Percentiles rank a stretch among this genome's conserved stretches.
Evolutionary conservation across 345 rosid species (phyloP).

Genomic region (Toxicodendron radicans): DNA sequence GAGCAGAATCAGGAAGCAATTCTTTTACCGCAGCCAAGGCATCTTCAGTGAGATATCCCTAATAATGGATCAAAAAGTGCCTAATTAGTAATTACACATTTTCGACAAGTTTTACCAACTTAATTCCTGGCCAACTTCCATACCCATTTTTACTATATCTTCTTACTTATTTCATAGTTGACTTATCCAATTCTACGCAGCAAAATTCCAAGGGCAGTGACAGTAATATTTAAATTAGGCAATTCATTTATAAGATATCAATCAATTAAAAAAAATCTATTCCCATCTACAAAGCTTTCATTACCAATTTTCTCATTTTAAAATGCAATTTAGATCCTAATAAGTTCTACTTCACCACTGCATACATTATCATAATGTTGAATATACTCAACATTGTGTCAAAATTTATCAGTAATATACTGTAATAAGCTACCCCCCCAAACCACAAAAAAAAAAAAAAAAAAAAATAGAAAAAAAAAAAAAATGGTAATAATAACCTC

Average conservation of each 20-base stretch:
- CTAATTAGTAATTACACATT: constrained; percentile 20
- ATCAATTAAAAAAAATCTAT: not conserved
- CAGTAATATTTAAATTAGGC: not conserved
- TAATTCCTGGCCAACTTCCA: not conserved
- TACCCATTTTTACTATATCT: not conserved
- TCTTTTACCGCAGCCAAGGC: constrained; percentile 63
- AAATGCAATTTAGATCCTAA: not conserved
- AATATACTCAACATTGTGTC: not conserved
- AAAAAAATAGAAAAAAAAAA: not conserved
- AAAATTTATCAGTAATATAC: not conserved
- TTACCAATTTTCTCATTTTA: not conserved
- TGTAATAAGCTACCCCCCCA: not conserved
- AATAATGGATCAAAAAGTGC: constrained; percentile 21
- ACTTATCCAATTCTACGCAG: not conserved
- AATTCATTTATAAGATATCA: not conserved
- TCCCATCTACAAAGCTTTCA: too few relatives aligned
- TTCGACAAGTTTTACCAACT: constrained; percentile 11
- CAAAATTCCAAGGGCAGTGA: not conserved
- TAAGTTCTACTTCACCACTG: not conserved
- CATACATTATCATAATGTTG: not conserved
- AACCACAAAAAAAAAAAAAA: not conserved
- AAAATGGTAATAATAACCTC: constrained; percentile 45
- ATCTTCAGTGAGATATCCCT: constrained; percentile 71
- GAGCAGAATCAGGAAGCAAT: constrained; percentile 74
- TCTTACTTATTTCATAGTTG: not conserved